Base-by-base conservation (phyloP, 169 alveolate species). In the Plasmodium vinckei region DNA sequence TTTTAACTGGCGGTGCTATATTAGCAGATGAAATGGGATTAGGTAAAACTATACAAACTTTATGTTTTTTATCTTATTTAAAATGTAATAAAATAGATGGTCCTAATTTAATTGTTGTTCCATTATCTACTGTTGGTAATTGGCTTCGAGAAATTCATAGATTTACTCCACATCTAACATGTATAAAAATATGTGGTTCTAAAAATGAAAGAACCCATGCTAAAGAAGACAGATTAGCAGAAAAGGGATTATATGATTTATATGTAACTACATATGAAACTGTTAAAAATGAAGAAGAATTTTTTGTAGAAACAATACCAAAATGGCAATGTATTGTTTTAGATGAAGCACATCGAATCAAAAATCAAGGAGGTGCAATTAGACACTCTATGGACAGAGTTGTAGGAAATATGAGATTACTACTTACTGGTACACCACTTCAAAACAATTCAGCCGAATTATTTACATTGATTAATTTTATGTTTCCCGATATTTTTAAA, bases 341-440 rank as follows among this genome's bases (percentile, higher is more conserved):
- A 60, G 99, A 98, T 92, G 99, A 99, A 95, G 99, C 99, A 44
- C 99, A 99, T 89, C 98, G 99, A 69, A 98, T 98, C 77, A 99
- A 99, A 96, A 99, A 98, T 77, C 98, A 97, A 64, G 87, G 96
- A 17, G 98, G 98, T 27, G 96, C 97, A n/a, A 92, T 97, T 17
- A 96, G 99, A n/a, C 98, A 96, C 72, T 96, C 98, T 9, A 96
- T 96, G 90, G 98, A 96, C 51, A 93, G 98, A 33, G 95, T 95
- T 19, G 92, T 93, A 17, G 96, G 97, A 10, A 95, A 97, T 65
- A 93, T 95, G 97, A 95, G 98, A 64, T 91, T 98, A 64, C 94
- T 98, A 13, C 88, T 98, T 17, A 96, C 99, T 59, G 99, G 99
- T 25, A 98, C 99, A 15, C 99, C 99, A 0, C 93, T 97, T 47